These are phyloP conservation scores for Kurtzmaniella natalensis DNA, from an alignment of 1,139 yeast genomes.

Conservation along the genomic window DNA sequence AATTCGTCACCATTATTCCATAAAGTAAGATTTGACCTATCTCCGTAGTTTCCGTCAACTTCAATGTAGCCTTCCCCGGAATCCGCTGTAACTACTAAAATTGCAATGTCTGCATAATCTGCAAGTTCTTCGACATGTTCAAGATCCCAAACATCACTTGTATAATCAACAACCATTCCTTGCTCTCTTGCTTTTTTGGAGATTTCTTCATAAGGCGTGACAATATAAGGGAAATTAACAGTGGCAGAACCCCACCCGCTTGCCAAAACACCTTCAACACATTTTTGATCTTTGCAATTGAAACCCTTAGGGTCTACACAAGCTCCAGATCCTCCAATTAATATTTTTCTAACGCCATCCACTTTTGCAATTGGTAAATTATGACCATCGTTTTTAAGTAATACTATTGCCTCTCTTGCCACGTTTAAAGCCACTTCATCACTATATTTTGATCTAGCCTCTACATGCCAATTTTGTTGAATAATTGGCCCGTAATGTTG, in stretches of 20 bases:
- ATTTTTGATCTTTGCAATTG: conserved; percentile 47
- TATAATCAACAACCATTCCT: conserved; percentile 41
- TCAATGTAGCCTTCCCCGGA: conserved; percentile 60
- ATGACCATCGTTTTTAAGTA: conserved; percentile 48
- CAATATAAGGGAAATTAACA: conserved; percentile 48
- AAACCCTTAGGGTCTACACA: conserved; percentile 45
- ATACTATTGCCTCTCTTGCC: conserved; percentile 54
- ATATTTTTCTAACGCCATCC: conserved; percentile 40
- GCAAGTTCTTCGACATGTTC: conserved; percentile 41
- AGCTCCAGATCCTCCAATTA: conserved; percentile 48
- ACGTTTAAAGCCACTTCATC: conserved; percentile 48
- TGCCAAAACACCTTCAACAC: conserved; percentile 44
- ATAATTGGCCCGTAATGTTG: conserved; percentile 51
- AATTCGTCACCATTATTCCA: conserved; percentile 62
- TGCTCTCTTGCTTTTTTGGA: conserved; percentile 39
- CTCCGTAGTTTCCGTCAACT: conserved; percentile 60
- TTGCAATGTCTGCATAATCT: conserved; percentile 47
- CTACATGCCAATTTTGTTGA: conserved; percentile 53
- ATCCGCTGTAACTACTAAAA: conserved; percentile 48
- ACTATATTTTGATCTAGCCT: conserved; percentile 47
- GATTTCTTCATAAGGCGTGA: conserved; percentile 53
- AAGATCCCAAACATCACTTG: conserved; percentile 41
- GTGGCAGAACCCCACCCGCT: conserved; percentile 53
- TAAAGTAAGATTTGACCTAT: conserved; percentile 48
- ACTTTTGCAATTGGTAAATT: conserved; percentile 45